Evolutionary conservation across 1,284 basidiomycete species (phyloP).

Genomic region (Tilletia indica): DNA sequence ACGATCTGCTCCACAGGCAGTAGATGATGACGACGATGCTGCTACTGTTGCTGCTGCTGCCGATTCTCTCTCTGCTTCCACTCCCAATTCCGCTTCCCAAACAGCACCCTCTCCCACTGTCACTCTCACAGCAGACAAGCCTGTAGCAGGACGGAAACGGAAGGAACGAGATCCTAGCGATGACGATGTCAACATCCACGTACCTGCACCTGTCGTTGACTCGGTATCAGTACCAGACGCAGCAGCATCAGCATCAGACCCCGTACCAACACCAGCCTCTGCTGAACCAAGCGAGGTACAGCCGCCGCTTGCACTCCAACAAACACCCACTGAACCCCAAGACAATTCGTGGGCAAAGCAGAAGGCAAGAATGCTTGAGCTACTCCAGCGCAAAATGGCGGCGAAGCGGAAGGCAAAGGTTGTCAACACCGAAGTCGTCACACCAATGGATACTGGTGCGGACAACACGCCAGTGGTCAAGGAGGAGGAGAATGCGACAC

Average conservation of each 20-base stretch:
- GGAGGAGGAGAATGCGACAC: neutral
- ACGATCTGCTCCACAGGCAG: neutral
- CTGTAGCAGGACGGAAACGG: neutral
- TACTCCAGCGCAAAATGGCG: conserved; percentile 7
- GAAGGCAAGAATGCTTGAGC: conserved; percentile 3
- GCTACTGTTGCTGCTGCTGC: conserved; percentile 9
- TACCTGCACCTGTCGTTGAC: neutral
- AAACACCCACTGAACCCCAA: neutral
- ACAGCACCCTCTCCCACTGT: neutral
- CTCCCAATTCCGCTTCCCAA: neutral
- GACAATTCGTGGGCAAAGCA: neutral
- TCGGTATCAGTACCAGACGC: neutral
- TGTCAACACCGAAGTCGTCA: neutral
- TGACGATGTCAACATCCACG: neutral
- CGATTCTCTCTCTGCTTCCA: neutral
- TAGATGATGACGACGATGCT: neutral
- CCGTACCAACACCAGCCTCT: neutral
- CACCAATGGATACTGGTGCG: neutral
- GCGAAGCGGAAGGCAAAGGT: conserved; percentile 9
- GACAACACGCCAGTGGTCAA: neutral
- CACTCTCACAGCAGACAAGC: neutral
- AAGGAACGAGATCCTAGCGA: neutral
- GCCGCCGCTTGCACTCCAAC: neutral
- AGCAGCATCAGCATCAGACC: neutral
- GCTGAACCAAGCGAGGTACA: neutral